Base-by-base conservation (phyloP, 192 early-diverging fungal species). In the Thoreauomyces humboldtii region DNA sequence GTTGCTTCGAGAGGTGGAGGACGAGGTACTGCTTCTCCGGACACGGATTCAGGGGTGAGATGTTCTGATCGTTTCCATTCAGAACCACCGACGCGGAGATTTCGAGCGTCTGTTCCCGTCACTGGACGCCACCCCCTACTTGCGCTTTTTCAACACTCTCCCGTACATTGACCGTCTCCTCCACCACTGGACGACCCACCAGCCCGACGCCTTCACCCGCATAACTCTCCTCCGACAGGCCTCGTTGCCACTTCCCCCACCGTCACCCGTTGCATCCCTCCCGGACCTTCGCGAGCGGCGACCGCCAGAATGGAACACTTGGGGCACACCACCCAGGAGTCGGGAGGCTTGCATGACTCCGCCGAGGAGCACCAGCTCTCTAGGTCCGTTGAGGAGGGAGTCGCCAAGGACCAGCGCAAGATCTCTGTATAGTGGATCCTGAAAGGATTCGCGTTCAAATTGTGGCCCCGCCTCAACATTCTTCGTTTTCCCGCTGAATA, bases 61-160 rank as follows among this genome's bases (percentile, higher is more conserved):
- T 31, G 7, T 19, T 9, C 1, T 22, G 14, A 2, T 45, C 19
- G 22, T 4, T 64, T 46, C 31, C 3, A 15, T 44, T 45, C 43
- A 73, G 77, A 43, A 57, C 56, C 29, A 41, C 25, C 59, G 79
- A 7, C 35, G 51, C 15, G 79, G 79, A 2, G 41, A 57, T 17
- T 81, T 81, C 62, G 73, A 72, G 28, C 46, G 79, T n/a, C 46
- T 77, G 15, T 71, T 73, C 57, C 79, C 79, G 22, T 29, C 32
- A 35, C 15, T 38, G 14, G 42, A 65, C n/a, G 44, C 36, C 2
- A 24, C 38, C 17, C n/a, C 27, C 0, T 67, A 75, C 34, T 46
- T 47, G 15, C 41, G n/a, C 58, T 43, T 32, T 48, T 70, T 27
- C 56, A 73, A 36, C 24, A 32, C 5, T 50, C 60, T 17, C 22